phyloP scores from a whole-genome alignment of 345 rosid species.

The Erucastrum elatum region DNA sequence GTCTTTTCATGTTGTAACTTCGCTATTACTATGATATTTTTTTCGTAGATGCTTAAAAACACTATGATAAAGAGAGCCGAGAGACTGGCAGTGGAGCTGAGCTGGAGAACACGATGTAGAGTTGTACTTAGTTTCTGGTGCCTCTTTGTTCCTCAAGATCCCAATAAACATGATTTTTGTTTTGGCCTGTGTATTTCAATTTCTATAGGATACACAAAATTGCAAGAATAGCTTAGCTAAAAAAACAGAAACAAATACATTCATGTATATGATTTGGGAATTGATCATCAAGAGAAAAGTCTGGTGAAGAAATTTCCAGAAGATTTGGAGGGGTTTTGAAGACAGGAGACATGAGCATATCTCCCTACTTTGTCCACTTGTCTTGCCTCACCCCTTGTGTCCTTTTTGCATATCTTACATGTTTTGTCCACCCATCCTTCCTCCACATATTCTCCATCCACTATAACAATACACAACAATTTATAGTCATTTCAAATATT shows the following conservation, averaged over 20 bases:
- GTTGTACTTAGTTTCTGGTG: neutral
- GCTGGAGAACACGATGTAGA: neutral
- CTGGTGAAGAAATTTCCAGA: constrained; percentile 77
- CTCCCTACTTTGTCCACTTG: constrained; percentile 81
- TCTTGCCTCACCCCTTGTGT: constrained; percentile 70
- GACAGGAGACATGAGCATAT: constrained; percentile 70
- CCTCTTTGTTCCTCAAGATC: neutral
- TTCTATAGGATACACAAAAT: constrained; percentile 8
- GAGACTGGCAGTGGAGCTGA: neutral
- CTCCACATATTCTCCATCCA: constrained; percentile 55
- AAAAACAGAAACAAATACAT: constrained; percentile 2
- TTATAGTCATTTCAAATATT: neutral
- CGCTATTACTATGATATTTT: neutral
- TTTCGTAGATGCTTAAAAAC: neutral
- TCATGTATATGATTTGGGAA: constrained; percentile 4
- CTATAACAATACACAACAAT: constrained; percentile 35
- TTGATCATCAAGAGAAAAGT: constrained; percentile 56
- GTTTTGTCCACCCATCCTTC: constrained; percentile 94
- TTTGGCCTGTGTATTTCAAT: neutral
- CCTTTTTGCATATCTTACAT: constrained; percentile 88
- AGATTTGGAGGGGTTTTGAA: constrained; percentile 49
- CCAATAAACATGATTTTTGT: neutral
- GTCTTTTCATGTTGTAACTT: neutral
- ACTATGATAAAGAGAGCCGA: neutral
- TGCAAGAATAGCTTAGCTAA: constrained; percentile 8